Evolutionary conservation across 2,329 filamentous ascomycete species (phyloP).

Genomic region (Phialocephala subalpina): DNA sequence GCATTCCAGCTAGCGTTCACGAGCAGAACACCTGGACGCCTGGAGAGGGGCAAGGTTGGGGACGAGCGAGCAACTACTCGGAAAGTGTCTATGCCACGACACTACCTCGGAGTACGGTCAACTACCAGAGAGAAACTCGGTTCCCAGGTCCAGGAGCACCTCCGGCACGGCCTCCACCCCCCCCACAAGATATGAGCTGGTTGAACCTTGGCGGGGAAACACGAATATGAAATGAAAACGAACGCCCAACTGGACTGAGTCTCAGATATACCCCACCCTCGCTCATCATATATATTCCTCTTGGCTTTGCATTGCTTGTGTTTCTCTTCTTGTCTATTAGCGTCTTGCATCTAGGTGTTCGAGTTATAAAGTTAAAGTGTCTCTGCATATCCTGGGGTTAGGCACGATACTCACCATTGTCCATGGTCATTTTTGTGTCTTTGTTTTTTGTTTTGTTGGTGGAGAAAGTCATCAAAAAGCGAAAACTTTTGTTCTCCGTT

Average conservation of each 20-base stretch:
- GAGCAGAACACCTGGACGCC: slow-evolving; percentile 44
- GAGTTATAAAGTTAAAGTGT: not conserved
- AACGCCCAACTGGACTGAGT: slow-evolving; percentile 13
- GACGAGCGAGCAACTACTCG: slow-evolving; percentile 61
- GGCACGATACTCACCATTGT: not conserved
- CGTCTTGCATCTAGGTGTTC: slow-evolving; percentile 27
- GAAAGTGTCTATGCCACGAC: slow-evolving; percentile 54
- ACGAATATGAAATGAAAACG: slow-evolving; percentile 33
- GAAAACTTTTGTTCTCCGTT: not conserved
- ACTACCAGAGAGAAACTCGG: slow-evolving; percentile 31
- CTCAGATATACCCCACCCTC: slow-evolving; percentile 18
- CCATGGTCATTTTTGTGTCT: not conserved
- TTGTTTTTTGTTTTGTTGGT: slow-evolving; percentile 1
- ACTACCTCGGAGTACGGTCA: slow-evolving; percentile 43
- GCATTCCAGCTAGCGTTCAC: slow-evolving; percentile 65
- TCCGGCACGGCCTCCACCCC: slow-evolving; percentile 24
- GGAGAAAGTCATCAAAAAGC: not conserved
- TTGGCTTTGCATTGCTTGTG: not conserved
- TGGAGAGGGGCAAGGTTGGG: slow-evolving; percentile 54
- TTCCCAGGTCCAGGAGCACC: slow-evolving; percentile 26
- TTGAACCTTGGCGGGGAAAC: slow-evolving; percentile 66
- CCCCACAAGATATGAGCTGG: slow-evolving; percentile 75
- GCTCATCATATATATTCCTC: slow-evolving; percentile 15
- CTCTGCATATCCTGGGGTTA: slow-evolving; percentile 1
- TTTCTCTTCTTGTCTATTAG: slow-evolving; percentile 27